Percentiles rank a stretch among this genome's conserved stretches.
Evolutionary conservation across 345 rosid genomes (phyloP).

Genomic region (Adansonia digitata): DNA sequence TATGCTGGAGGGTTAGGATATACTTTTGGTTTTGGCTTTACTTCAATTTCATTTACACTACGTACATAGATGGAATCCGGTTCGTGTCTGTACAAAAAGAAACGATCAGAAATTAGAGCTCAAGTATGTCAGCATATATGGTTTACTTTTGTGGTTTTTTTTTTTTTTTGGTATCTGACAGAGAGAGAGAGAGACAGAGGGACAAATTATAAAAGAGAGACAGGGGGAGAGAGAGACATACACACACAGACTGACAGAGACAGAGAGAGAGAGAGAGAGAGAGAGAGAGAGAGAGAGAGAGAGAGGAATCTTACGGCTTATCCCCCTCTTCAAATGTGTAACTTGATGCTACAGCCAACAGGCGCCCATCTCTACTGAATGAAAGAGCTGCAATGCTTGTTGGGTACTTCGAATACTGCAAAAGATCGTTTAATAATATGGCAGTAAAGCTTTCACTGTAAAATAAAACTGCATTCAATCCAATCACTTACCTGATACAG

Average conservation of each 20-base stretch:
- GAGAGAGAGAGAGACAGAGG: no score
- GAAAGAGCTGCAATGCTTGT: slow-evolving; percentile 89
- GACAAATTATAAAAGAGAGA: no score
- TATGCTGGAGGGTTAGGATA: slow-evolving; percentile 73
- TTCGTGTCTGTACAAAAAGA: slow-evolving; percentile 66
- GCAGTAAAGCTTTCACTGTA: neutral
- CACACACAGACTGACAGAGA: no score
- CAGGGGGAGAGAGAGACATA: no score
- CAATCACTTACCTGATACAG: slow-evolving; percentile 72
- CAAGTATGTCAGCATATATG: no score
- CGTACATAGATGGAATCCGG: slow-evolving; percentile 88
- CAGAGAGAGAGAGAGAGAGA: neutral
- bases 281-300: neutral
- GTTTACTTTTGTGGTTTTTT: neutral
- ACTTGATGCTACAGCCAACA: slow-evolving; percentile 95
- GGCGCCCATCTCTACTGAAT: slow-evolving; percentile 93
- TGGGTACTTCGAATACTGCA: slow-evolving; percentile 88
- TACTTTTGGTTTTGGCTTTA: slow-evolving; percentile 87
- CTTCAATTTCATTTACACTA: slow-evolving; percentile 87
- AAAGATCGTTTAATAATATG: slow-evolving; percentile 10
- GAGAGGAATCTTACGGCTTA: slow-evolving; percentile 56
- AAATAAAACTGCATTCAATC: neutral
- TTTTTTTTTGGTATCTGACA: no score
- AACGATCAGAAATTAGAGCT: slow-evolving; percentile 4
- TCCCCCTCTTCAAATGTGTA: slow-evolving; percentile 97